These are phyloP conservation scores for Penicillium canescens DNA, from an alignment of 495 filamentous ascomycete species.

Conservation along the genomic window DNA sequence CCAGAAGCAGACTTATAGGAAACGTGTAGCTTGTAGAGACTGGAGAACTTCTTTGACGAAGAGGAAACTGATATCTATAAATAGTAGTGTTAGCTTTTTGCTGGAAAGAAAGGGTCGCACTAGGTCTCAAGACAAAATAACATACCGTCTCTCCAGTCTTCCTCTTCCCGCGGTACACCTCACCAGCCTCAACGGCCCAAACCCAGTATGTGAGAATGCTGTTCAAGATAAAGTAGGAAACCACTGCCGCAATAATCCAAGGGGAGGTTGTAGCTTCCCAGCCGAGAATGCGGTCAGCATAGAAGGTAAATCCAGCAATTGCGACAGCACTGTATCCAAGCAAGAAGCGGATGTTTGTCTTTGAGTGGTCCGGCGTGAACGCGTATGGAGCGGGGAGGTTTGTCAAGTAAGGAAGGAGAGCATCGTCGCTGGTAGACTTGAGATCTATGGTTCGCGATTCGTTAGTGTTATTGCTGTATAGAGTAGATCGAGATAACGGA, in stretches of 20 bases:
- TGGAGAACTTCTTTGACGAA: conserved; percentile 71
- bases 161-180: conserved; percentile 71
- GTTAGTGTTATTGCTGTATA: conserved; percentile 15
- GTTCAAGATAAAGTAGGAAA: conserved; percentile 79
- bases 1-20: conserved; percentile 48
- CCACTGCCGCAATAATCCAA: conserved; percentile 72
- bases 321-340: conserved; percentile 82
- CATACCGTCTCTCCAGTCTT: conserved; percentile 57
- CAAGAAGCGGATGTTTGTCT: conserved; percentile 77
- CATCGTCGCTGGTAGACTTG: conserved; percentile 95
- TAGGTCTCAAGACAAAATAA: background rate
- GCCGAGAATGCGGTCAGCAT: conserved; percentile 85
- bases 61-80: conserved; percentile 65
- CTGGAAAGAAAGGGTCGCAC: background rate
- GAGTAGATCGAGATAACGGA: conserved; percentile 30
- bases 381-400: conserved; percentile 60
- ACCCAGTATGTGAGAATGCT: conserved; percentile 81
- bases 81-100: background rate
- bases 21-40: conserved; percentile 73
- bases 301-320: conserved; percentile 80
- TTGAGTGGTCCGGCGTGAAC: conserved; percentile 77
- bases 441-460: conserved; percentile 61
- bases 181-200: conserved; percentile 76
- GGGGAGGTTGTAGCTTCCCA: conserved; percentile 78
- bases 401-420: conserved; percentile 87